Evolutionary conservation across 1,284 basidiomycete genomes (phyloP).

Genomic region (Omphalotus olearius): DNA sequence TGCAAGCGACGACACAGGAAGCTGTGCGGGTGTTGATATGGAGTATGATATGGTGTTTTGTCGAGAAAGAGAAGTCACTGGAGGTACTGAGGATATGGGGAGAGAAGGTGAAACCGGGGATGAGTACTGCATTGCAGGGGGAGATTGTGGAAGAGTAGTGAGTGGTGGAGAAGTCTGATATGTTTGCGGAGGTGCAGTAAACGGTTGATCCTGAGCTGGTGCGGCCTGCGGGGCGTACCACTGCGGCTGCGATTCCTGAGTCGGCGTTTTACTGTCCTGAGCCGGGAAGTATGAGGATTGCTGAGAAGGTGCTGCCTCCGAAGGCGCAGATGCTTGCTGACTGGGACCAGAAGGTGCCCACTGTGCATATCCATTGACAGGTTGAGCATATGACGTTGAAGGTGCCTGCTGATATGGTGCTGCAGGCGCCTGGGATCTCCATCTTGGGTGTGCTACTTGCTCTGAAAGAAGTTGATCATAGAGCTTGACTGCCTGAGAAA

Average conservation of each 20-base stretch:
- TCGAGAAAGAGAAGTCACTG: constrained; percentile 23
- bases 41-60: constrained; percentile 32
- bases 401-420: constrained; percentile 26
- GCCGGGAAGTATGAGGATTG: constrained; percentile 15
- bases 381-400: constrained; percentile 15
- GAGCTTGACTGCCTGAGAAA: constrained; percentile 86
- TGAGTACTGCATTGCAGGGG: background rate
- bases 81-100: constrained; percentile 15
- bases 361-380: constrained; percentile 24
- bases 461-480: constrained; percentile 87
- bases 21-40: constrained; percentile 15
- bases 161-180: constrained; percentile 17
- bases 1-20: constrained; percentile 25
- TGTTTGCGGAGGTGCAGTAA: constrained; percentile 11
- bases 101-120: constrained; percentile 1
- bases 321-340: constrained; percentile 3
- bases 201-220: background rate
- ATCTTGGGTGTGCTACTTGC: constrained; percentile 70
- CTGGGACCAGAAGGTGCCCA: constrained; percentile 21
- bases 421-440: constrained; percentile 40
- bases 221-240: constrained; percentile 7
- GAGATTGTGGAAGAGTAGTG: background rate
- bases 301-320: constrained; percentile 3
- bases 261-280: constrained; percentile 4
- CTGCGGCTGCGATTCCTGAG: constrained; percentile 12